phyloP scores from a whole-genome alignment of 2,329 filamentous ascomycete species.

The Neofusicoccum ribis region DNA sequence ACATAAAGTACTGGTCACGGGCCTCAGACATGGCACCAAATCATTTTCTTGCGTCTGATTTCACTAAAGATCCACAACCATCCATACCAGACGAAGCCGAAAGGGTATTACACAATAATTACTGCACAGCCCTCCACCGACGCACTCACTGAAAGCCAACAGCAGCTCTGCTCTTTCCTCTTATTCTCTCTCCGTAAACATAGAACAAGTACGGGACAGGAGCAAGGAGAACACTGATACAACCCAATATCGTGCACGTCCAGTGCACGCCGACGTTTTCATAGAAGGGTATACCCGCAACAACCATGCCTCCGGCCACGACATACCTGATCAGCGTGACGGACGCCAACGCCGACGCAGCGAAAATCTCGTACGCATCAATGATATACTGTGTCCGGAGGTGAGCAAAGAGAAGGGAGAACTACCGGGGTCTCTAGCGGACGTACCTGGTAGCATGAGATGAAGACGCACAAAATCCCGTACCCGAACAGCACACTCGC shows the following conservation, averaged over 20 bases:
- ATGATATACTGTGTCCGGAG: constrained; percentile 58
- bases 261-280: constrained; percentile 39
- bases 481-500: constrained; percentile 55
- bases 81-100: not conserved
- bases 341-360: constrained; percentile 49
- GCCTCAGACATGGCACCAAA: not conserved
- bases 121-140: constrained; percentile 21
- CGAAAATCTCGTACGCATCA: constrained; percentile 56
- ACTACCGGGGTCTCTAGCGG: constrained; percentile 43
- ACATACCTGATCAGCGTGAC: constrained; percentile 44
- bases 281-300: constrained; percentile 43
- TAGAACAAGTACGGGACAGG: constrained; percentile 40
- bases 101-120: constrained; percentile 54
- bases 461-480: constrained; percentile 52
- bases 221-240: constrained; percentile 33
- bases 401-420: constrained; percentile 48
- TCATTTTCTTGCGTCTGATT: not conserved
- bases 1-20: constrained; percentile 11
- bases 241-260: constrained; percentile 40
- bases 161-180: constrained; percentile 15
- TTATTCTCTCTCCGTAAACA: constrained; percentile 26
- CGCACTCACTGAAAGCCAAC: constrained; percentile 51
- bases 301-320: constrained; percentile 42
- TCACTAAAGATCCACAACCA: not conserved
- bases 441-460: constrained; percentile 43